Conservation (phyloP, 169 alveolate species). For the Plasmodium gonderi region DNA sequence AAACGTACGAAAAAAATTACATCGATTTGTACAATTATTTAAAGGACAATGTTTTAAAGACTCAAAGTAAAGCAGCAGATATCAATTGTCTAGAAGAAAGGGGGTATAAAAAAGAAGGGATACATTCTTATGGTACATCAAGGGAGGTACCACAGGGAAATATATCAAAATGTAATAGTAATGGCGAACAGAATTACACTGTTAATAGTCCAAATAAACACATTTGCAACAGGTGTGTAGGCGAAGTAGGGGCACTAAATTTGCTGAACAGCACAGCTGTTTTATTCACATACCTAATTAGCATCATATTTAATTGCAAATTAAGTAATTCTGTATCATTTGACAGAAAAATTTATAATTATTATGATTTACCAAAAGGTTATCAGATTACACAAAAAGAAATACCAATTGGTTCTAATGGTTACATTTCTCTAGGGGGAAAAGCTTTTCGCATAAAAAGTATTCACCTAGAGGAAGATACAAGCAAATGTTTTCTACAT, state of each 20-base stretch:
- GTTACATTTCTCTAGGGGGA: constrained; percentile 66
- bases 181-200: neutral
- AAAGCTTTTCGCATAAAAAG: constrained; percentile 69
- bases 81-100: neutral
- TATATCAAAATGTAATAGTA: neutral
- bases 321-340: constrained; percentile 66
- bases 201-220: constrained; percentile 70
- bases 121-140: neutral
- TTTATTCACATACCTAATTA: constrained; percentile 76
- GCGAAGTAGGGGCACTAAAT: constrained; percentile 84
- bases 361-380: constrained; percentile 86
- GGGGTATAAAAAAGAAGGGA: neutral
- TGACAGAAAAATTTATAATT: constrained; percentile 83
- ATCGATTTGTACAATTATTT: constrained; percentile 32
- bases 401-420: constrained; percentile 83
- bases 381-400: constrained; percentile 82
- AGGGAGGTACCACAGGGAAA: neutral
- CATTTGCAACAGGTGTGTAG: constrained; percentile 81
- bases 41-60: constrained; percentile 49
- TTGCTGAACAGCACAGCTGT: constrained; percentile 77
- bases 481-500: constrained; percentile 75
- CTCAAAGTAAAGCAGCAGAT: neutral
- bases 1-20: constrained; percentile 51
- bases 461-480: constrained; percentile 85
- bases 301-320: constrained; percentile 76